Evolutionary conservation across 83 land plant genomes (phyloP), one percentile per base, ranked within the genome.

Genomic region (Larix sibirica): DNA sequence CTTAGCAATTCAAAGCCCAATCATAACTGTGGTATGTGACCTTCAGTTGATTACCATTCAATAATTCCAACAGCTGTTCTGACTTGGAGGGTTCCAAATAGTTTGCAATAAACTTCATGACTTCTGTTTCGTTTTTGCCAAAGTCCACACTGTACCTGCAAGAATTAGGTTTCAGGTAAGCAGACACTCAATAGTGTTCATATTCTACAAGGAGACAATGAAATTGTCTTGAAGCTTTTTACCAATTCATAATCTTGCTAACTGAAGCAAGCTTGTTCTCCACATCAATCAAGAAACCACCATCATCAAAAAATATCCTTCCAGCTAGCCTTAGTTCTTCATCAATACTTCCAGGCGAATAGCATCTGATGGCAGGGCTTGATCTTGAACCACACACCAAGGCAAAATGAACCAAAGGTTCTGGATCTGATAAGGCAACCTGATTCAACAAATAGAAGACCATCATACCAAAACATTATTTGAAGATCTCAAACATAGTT

Each of bases 341-440:
- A 62, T 95, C 97, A 81, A 95, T 86, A 74, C 88, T 81, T 54
- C 84, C 90, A 20, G 96, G 89, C 5, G 97, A 93, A 80, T 93
- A 95, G 83, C 97, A 95, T 79, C 90, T 84, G 68, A 95, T 85
- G 4, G 93, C 93, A 68, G 97, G 97, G 3, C 94, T 91, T 81
- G 94, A 91, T 81, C 89, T 86, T 77, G 90, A 67, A 26, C 95
- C 96, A 83, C 80, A 73, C 62, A 91, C 90, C 36, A 95, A 82
- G 16, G 97, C 94, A 87, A 95, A 95, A 83, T 95, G 97, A 62
- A 91, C 85, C 24, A 93, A 83, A 38, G 94, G 96, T 65, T 95
- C 97, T 62, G 91, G 86, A 20, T 87, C 79, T 71, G 85, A 83
- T 79, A 95, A 88, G n/a, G 89, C 92, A 28, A 93, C 91, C 97